Percentiles rank a stretch among this genome's conserved stretches.
Evolutionary conservation across 352 stramenopile genomes (phyloP).

Genomic region (Peronospora destructor): DNA sequence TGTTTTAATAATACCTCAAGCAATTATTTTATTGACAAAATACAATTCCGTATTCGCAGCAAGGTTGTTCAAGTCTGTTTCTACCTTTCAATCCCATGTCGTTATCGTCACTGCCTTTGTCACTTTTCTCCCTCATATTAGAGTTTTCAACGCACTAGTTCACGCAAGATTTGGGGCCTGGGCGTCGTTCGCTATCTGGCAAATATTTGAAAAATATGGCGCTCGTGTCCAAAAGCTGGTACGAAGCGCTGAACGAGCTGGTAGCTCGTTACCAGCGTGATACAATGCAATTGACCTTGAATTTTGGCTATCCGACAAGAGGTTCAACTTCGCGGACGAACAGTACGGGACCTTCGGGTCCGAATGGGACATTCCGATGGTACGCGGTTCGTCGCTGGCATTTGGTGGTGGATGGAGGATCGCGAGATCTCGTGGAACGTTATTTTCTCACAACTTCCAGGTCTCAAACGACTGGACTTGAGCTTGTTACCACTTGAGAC

Average conservation of each 20-base stretch:
- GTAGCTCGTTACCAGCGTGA: constrained; percentile 20
- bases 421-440: constrained; percentile 25
- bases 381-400: constrained; percentile 20
- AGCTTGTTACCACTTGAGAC: constrained; percentile 26
- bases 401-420: constrained; percentile 33
- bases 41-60: no score
- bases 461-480: constrained; percentile 27
- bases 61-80: neutral
- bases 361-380: constrained; percentile 29
- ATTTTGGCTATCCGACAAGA: constrained; percentile 19
- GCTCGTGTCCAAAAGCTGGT: constrained; percentile 34
- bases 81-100: constrained; percentile 7
- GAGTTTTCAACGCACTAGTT: constrained; percentile 24
- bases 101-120: constrained; percentile 21
- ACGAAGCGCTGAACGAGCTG: constrained; percentile 28
- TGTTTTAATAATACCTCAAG: no score
- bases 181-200: neutral
- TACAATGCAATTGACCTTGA: constrained; percentile 28
- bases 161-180: constrained; percentile 13
- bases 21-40: no score
- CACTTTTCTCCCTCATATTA: constrained; percentile 30
- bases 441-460: constrained; percentile 18
- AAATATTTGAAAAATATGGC: constrained; percentile 22
- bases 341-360: constrained; percentile 28
- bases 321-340: constrained; percentile 22